Conservation (phyloP, 2,329 filamentous ascomycete species). For the Penicillium sp. region DNA sequence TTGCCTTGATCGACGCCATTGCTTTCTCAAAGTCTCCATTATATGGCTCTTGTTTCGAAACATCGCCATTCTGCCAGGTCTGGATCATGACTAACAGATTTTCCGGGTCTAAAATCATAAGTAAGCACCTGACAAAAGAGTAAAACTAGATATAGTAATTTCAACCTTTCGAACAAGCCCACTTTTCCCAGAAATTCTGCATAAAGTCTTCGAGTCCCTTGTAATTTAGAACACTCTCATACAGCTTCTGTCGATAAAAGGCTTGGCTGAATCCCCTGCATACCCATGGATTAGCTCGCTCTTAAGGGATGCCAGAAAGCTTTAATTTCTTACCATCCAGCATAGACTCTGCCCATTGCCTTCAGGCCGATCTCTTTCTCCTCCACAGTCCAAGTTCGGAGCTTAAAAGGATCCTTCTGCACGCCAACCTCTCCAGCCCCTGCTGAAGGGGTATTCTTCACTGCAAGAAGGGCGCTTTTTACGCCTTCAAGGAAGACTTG, state of each 20-base stretch:
- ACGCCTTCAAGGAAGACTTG: constrained; percentile 68
- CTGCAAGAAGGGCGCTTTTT: constrained; percentile 60
- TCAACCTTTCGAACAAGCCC: constrained; percentile 66
- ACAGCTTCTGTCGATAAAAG: constrained; percentile 73
- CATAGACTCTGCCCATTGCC: constrained; percentile 73
- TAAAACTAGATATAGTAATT: neutral
- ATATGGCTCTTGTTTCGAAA: constrained; percentile 68
- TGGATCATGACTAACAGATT: constrained; percentile 74
- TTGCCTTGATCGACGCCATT: constrained; percentile 70
- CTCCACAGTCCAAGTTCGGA: constrained; percentile 53
- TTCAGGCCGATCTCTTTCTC: constrained; percentile 62
- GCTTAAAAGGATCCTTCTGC: constrained; percentile 38
- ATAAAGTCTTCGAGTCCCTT: constrained; percentile 73
- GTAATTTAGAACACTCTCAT: constrained; percentile 64
- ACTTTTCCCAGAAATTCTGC: constrained; percentile 72
- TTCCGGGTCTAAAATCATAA: constrained; percentile 59
- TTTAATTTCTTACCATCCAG: constrained; percentile 57
- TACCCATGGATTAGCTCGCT: neutral
- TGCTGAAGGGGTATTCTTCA: constrained; percentile 54
- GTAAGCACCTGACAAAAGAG: neutral
- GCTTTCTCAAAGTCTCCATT: constrained; percentile 65
- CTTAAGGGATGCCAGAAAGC: neutral
- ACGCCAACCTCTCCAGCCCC: constrained; percentile 52
- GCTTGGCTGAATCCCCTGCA: constrained; percentile 72
- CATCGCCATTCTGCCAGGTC: constrained; percentile 76